Conservation (phyloP, 225 moss, liverwort and hornwort genomes). For the Marchantia polymorpha region DNA sequence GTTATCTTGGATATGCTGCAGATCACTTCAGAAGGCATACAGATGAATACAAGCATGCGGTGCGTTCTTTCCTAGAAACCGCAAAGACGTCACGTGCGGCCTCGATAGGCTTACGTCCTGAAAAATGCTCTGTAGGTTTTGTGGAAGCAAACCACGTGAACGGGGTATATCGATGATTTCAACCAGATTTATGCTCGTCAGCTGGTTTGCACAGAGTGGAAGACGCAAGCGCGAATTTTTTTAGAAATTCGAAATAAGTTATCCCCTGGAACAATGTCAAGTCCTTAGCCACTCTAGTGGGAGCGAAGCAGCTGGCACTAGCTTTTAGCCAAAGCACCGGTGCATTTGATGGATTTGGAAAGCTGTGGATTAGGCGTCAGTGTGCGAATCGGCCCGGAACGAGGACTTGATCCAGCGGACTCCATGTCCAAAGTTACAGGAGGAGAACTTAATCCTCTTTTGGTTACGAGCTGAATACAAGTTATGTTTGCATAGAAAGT, state of each 20-base stretch:
- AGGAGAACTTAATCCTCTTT: no score
- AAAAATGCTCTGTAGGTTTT: background rate
- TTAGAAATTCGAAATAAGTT: no score
- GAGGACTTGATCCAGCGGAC: no score
- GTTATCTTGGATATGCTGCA: constrained; percentile 17
- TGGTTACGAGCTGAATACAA: no score
- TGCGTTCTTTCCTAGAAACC: constrained; percentile 49
- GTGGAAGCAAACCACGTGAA: background rate
- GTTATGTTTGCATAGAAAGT: no score
- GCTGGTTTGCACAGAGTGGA: background rate
- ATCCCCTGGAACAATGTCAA: background rate
- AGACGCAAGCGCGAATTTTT: no score
- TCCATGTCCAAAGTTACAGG: no score
- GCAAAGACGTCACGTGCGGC: constrained; percentile 12
- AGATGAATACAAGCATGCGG: constrained; percentile 54
- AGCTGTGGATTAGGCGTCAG: no score
- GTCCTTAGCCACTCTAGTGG: background rate
- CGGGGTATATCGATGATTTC: background rate
- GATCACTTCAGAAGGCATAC: constrained; percentile 65
- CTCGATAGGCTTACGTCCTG: background rate
- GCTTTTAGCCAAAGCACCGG: no score
- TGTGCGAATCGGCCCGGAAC: background rate
- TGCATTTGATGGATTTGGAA: no score
- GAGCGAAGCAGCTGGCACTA: background rate
- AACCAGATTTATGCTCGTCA: background rate